These are phyloP conservation scores for Alternaria gaisen DNA, from an alignment of 2,329 filamentous ascomycete species.

Conservation along the genomic window DNA sequence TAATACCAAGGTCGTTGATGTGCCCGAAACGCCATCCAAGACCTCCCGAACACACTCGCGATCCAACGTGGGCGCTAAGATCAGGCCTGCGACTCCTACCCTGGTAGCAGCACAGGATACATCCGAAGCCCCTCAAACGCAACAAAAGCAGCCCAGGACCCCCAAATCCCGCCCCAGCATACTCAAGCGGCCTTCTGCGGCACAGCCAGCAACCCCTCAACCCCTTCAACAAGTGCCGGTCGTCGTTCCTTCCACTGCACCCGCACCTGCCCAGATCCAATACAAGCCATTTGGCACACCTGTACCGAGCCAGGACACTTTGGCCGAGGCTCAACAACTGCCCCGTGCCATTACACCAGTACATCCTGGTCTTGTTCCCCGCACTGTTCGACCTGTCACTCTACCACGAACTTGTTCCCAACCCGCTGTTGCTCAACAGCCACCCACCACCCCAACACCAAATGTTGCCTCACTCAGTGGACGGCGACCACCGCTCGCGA, in stretches of 20 bases:
- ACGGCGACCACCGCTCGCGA: conserved; percentile 37
- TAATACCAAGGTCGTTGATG: conserved; percentile 1
- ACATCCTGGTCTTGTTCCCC: conserved; percentile 35
- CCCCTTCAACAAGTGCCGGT: conserved; percentile 4
- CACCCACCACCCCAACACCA: conserved; percentile 21
- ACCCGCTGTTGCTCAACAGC: conserved; percentile 17
- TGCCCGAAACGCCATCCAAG: conserved; percentile 9
- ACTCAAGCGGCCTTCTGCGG: conserved; percentile 18
- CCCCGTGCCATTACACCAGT: conserved; percentile 5
- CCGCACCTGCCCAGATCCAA: conserved; percentile 8
- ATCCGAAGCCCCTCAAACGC: conserved; percentile 1
- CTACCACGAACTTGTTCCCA: conserved; percentile 25
- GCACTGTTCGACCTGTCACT: conserved; percentile 35
- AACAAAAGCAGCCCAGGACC: conserved; percentile 26
- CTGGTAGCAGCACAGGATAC: neutral
- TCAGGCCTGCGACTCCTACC: conserved; percentile 31
- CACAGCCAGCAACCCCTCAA: conserved; percentile 18
- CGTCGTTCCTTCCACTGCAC: neutral
- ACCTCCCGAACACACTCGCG: conserved; percentile 21
- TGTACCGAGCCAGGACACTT: conserved; percentile 7
- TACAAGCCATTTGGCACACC: conserved; percentile 20
- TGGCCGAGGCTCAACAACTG: conserved; percentile 10
- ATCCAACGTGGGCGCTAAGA: conserved; percentile 43
- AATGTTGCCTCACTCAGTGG: conserved; percentile 22
- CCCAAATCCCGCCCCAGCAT: conserved; percentile 20